Conservation (phyloP, 2,329 filamentous ascomycete species). For the Cladosporium halotolerans region DNA sequence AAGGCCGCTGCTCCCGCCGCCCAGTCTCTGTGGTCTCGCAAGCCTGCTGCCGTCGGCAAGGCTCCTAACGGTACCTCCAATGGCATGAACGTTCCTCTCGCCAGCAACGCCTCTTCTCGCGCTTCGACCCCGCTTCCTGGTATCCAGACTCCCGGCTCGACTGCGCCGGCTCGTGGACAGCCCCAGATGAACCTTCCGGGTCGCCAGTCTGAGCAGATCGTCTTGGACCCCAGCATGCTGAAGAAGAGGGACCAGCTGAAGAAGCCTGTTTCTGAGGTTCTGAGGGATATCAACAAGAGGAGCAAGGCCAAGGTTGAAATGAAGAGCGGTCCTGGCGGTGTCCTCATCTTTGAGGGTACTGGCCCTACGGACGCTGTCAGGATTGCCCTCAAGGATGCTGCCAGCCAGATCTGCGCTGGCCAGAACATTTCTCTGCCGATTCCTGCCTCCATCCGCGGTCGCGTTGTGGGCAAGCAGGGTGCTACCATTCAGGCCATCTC, state of each 20-base stretch:
- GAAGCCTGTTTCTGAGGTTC: conserved; percentile 75
- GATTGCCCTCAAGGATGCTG: conserved; percentile 82
- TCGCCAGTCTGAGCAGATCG: conserved; percentile 70
- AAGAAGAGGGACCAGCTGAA: conserved; percentile 71
- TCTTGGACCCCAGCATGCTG: conserved; percentile 69
- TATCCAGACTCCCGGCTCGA: conserved; percentile 42
- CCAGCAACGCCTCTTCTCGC: conserved; percentile 46
- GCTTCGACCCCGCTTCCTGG: conserved; percentile 60
- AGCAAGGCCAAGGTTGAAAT: conserved; percentile 82
- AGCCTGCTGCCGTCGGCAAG: conserved; percentile 44
- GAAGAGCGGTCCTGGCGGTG: conserved; percentile 64
- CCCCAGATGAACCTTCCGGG: conserved; percentile 68
- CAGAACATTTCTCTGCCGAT: conserved; percentile 70
- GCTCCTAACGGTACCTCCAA: conserved; percentile 35
- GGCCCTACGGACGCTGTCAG: conserved; percentile 79
- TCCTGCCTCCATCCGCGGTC: conserved; percentile 73
- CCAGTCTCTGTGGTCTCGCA: conserved; percentile 73
- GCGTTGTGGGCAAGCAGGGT: conserved; percentile 90
- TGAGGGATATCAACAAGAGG: conserved; percentile 87
- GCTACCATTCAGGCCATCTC: conserved; percentile 84
- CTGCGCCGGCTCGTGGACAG: conserved; percentile 39
- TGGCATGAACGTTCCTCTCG: conserved; percentile 32
- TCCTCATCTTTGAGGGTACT: conserved; percentile 74
- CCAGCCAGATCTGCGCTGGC: conserved; percentile 80
- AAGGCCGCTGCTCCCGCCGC: conserved; percentile 59